These are phyloP conservation scores for Cyamopsis tetragonoloba DNA, from an alignment of 306 rosid genomes.

Conservation along the genomic window DNA sequence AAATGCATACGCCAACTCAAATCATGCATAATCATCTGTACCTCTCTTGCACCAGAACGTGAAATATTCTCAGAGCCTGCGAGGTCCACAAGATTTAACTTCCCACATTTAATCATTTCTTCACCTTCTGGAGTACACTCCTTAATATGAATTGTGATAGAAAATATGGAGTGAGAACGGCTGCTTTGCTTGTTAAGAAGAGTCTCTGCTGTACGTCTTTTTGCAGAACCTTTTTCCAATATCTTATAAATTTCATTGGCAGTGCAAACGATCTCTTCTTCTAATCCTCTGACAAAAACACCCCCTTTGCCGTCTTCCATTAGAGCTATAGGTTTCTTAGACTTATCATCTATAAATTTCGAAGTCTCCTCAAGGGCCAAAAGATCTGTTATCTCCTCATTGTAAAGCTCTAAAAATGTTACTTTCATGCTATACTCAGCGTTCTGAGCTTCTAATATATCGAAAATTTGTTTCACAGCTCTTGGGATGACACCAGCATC, in stretches of 20 bases:
- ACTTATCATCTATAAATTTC: conserved; percentile 82
- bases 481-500: conserved; percentile 99
- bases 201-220: conserved; percentile 99
- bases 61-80: conserved; percentile 99
- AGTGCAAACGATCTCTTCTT: conserved; percentile 98
- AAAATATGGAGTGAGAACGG: conserved; percentile 98
- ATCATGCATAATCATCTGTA: conserved; percentile 27
- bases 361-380: conserved; percentile 87
- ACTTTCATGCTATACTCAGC: conserved; percentile 99
- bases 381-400: conserved; percentile 93
- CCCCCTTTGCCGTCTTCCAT: conserved; percentile 99
- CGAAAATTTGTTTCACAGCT: conserved; percentile 93
- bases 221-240: conserved; percentile 96
- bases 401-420: conserved; percentile 93
- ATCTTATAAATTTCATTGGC: conserved; percentile 98
- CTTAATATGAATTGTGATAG: conserved; percentile 97
- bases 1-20: conserved; percentile 11
- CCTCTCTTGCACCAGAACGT: conserved; percentile 99
- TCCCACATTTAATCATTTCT: conserved; percentile 98
- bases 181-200: conserved; percentile 99
- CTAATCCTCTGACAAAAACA: conserved; percentile 94
- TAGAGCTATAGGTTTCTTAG: conserved; percentile 94
- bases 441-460: conserved; percentile 89
- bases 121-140: conserved; percentile 99
- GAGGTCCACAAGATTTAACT: conserved; percentile 96